Percentiles rank a stretch among this genome's conserved stretches.
These are phyloP conservation scores for Aureobasidium sp. DNA, from an alignment of 2,329 filamentous ascomycete species.

Conservation along the genomic window DNA sequence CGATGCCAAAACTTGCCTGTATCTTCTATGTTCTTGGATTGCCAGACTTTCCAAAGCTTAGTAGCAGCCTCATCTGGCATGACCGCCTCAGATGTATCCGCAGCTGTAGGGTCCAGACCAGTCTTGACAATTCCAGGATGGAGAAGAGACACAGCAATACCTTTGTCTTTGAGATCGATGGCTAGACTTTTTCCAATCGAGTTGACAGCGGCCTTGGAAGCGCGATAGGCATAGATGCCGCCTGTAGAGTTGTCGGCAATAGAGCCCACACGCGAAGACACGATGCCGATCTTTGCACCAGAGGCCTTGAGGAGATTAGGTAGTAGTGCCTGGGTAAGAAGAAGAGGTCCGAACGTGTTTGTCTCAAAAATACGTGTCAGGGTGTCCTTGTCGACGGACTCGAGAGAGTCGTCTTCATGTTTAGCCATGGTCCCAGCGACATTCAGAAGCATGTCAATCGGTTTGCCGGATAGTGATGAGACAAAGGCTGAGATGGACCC, in stretches of 20 bases:
- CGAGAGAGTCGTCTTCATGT: conserved; percentile 26
- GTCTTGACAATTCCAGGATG: conserved; percentile 38
- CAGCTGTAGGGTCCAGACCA: conserved; percentile 21
- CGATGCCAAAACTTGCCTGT: conserved; percentile 38
- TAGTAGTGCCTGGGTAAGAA: conserved; percentile 30
- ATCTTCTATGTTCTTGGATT: conserved; percentile 31
- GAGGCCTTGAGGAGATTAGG: conserved; percentile 29
- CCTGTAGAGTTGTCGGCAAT: conserved; percentile 36
- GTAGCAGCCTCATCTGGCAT: conserved; percentile 36
- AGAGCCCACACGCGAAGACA: conserved; percentile 35
- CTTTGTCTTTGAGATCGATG: conserved; percentile 32
- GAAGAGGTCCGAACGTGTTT: conserved; percentile 35
- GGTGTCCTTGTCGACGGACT: conserved; percentile 21
- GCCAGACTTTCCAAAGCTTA: conserved; percentile 34
- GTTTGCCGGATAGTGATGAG: conserved; percentile 21
- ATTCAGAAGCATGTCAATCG: conserved; percentile 31
- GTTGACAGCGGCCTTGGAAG: conserved; percentile 38
- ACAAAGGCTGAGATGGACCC: conserved; percentile 29
- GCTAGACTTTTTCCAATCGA: conserved; percentile 36
- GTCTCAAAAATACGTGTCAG: conserved; percentile 33
- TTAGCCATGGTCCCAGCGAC: conserved; percentile 29
- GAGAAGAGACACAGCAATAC: conserved; percentile 33
- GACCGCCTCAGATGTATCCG: conserved; percentile 29
- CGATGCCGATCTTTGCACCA: conserved; percentile 31
- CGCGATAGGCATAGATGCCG: conserved; percentile 35